Conservation (phyloP, 768 basidiomycete species). For the Cyclocybe cylindracea region DNA sequence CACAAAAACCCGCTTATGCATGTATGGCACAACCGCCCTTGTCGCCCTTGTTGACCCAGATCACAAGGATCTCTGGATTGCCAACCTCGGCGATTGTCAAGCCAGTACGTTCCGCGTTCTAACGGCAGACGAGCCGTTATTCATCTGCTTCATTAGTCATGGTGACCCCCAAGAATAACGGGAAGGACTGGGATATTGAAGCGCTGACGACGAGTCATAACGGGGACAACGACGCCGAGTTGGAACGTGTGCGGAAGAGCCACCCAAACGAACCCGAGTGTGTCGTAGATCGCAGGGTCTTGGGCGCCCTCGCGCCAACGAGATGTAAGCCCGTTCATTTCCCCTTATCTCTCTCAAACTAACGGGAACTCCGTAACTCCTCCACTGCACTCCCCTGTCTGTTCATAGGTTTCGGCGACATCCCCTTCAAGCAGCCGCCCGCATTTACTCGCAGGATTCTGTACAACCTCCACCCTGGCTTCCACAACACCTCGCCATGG, state of each 20-base stretch:
- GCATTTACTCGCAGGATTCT: conserved; percentile 65
- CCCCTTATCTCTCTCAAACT: conserved; percentile 11
- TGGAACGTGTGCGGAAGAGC: conserved; percentile 59
- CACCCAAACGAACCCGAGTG: conserved; percentile 76
- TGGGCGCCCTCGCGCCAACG: conserved; percentile 78
- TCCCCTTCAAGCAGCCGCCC: conserved; percentile 75
- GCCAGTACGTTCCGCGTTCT: conserved; percentile 50
- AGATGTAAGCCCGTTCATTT: conserved; percentile 48
- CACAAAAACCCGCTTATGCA: conserved; percentile 69
- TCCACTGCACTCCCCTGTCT: background rate
- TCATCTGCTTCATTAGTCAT: conserved; percentile 38
- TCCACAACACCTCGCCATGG: conserved; percentile 62
- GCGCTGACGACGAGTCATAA: conserved; percentile 70
- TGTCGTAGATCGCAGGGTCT: conserved; percentile 63
- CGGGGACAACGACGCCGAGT: conserved; percentile 65
- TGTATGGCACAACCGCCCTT: conserved; percentile 80
- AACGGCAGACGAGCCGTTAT: background rate
- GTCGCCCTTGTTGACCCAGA: conserved; percentile 73
- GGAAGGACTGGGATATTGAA: conserved; percentile 59
- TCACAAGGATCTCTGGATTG: conserved; percentile 72
- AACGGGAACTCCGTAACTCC: conserved; percentile 4
- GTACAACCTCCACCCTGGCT: conserved; percentile 65
- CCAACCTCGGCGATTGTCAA: conserved; percentile 81
- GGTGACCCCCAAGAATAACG: conserved; percentile 44
- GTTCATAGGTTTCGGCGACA: conserved; percentile 61